These are phyloP conservation scores for Trichoderma koningiopsis DNA, from an alignment of 2,329 filamentous ascomycete species.

Conservation along the genomic window DNA sequence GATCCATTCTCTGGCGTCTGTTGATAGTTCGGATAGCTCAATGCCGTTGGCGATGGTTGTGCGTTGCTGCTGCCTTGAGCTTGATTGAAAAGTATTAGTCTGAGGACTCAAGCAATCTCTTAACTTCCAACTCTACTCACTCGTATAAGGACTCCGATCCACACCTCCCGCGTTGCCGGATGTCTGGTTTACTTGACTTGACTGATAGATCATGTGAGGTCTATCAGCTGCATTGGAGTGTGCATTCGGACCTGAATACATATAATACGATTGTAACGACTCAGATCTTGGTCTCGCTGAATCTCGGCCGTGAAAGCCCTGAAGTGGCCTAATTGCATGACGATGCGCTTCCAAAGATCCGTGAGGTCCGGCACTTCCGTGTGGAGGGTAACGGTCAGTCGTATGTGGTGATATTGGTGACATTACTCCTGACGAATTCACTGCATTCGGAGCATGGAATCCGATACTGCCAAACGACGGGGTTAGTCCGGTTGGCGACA, in stretches of 20 bases:
- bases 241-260: constrained; percentile 49
- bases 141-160: constrained; percentile 55
- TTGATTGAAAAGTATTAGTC: not conserved
- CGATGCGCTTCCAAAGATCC: constrained; percentile 51
- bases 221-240: constrained; percentile 52
- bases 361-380: constrained; percentile 51
- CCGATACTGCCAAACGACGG: constrained; percentile 68
- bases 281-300: constrained; percentile 59
- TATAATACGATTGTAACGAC: constrained; percentile 59
- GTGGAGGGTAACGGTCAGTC: constrained; percentile 58
- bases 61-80: constrained; percentile 35
- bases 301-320: constrained; percentile 61
- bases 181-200: constrained; percentile 45
- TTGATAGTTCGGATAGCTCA: constrained; percentile 52
- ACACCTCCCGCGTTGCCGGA: constrained; percentile 49
- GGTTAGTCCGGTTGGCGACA: constrained; percentile 67
- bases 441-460: constrained; percentile 57
- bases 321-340: constrained; percentile 54
- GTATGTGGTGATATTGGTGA: constrained; percentile 60
- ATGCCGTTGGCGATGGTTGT: constrained; percentile 53
- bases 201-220: constrained; percentile 54
- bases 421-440: constrained; percentile 56
- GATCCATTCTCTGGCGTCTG: constrained; percentile 47
- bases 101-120: not conserved
- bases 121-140: constrained; percentile 41